Conservation (phyloP, 2,329 filamentous ascomycete genomes). For the Paecilomyces niveus region DNA sequence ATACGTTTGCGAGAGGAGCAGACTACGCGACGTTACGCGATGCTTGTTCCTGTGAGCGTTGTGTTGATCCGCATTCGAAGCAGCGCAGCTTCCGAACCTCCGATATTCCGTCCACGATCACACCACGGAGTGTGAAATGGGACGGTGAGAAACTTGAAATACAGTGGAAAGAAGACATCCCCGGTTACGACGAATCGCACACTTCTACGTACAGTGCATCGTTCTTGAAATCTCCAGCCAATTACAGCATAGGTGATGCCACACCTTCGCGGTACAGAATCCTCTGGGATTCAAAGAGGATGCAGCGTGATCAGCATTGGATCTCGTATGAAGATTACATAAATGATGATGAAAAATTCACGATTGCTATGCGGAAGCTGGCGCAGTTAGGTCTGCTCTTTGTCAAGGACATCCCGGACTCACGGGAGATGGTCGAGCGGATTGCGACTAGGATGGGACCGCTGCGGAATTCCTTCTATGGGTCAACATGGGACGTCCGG, state of each 20-base stretch:
- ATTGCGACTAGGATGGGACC: constrained; percentile 69
- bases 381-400: constrained; percentile 66
- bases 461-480: constrained; percentile 84
- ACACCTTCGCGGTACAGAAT: constrained; percentile 19
- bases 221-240: constrained; percentile 7
- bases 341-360: constrained; percentile 50
- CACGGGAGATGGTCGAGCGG: constrained; percentile 56
- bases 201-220: constrained; percentile 25
- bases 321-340: constrained; percentile 69
- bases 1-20: background rate
- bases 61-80: constrained; percentile 52
- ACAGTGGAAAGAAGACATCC: constrained; percentile 54
- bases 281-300: constrained; percentile 33
- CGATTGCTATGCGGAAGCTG: constrained; percentile 56
- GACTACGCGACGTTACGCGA: constrained; percentile 42
- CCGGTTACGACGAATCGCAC: constrained; percentile 35
- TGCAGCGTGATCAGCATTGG: constrained; percentile 34
- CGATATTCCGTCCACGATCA: constrained; percentile 52
- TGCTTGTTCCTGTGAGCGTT: constrained; percentile 46
- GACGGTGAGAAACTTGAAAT: constrained; percentile 45
- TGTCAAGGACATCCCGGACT: constrained; percentile 64
- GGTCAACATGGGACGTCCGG: constrained; percentile 80
- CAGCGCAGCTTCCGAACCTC: constrained; percentile 58
- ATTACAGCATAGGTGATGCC: constrained; percentile 15
- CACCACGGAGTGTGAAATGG: constrained; percentile 26